Evolutionary conservation across 192 early-diverging fungal species (phyloP), one percentile per base, ranked within the genome.

Genomic region (Dissophora ornata): DNA sequence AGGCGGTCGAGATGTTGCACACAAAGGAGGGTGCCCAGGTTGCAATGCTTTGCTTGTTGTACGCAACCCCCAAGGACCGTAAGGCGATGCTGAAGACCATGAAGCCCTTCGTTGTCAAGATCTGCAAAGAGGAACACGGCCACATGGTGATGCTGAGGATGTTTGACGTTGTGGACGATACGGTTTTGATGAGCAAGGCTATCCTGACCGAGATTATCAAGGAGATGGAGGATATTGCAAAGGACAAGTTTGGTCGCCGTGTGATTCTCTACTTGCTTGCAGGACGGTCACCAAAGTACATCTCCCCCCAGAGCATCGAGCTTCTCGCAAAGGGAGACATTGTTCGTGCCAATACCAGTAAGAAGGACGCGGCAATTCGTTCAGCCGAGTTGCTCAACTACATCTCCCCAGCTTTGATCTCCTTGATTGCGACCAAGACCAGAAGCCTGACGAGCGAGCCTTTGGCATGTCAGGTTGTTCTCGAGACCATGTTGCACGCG

Each of bases 141-240:
- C 88, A 96, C 55, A 83, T 91, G 34, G 95, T 96, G 4, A 82
- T 98, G 45, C 62, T 98, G 3, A 83, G 88, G 53, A 81, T 90
- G 38, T 89, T 97, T 71, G 95, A 97, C 79, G 90, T 89, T 59
- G 86, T 96, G 18, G 97, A 98, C 80, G 97, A 98, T 80, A 98
- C 96, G 13, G 93, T 96, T 26, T 81, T 96, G 30, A 80, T 95
- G 44, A 68, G 79, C 54, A 97, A 96, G 70, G 79, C 90, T 25
- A 84, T 98, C 57, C 62, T 98, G 50, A 69, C 81, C 50, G 88
- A 86, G 71, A 67, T 86, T 40, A 50, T 71, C 41, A 86, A 86
- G 67, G 66, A 74, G 53, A 73, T 85, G 65, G 69, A 69, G 25
- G 88, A 91, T 50, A 84, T 95, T 57, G 52, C 90, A 62, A 71